Percentiles rank a stretch among this genome's conserved stretches.
Evolutionary conservation across 2,329 filamentous ascomycete species (phyloP).

Genomic region (Teratosphaeria viscida): DNA sequence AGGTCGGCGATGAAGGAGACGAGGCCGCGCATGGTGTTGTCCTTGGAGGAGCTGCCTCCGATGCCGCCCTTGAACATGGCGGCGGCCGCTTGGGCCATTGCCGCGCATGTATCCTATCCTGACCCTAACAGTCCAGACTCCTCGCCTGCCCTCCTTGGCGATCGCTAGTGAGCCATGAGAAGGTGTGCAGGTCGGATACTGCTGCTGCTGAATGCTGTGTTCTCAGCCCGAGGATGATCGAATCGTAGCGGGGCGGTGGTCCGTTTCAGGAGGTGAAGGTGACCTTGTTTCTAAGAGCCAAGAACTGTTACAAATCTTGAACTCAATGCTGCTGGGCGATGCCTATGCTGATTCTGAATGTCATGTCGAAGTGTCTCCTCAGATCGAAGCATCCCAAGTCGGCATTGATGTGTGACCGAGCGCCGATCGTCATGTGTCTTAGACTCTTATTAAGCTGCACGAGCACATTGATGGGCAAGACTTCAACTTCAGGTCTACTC

Average conservation of each 20-base stretch:
- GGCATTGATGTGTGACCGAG: background rate
- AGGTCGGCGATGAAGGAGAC: constrained; percentile 98
- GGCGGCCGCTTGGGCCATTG: constrained; percentile 25
- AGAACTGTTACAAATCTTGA: background rate
- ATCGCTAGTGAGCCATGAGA: background rate
- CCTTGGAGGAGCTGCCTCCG: constrained; percentile 21
- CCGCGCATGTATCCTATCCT: background rate
- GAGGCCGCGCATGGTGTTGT: constrained; percentile 48
- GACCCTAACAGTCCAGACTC: background rate
- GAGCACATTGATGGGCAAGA: background rate
- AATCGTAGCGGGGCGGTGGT: background rate
- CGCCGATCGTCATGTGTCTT: background rate
- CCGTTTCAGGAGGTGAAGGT: background rate
- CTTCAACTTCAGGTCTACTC: background rate
- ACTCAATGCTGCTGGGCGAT: background rate
- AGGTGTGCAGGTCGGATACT: background rate
- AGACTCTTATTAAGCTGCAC: background rate
- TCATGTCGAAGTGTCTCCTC: background rate
- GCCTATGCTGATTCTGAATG: background rate
- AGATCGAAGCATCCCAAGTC: background rate
- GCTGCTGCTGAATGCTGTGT: background rate
- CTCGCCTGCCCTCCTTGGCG: background rate
- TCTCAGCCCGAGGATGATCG: background rate
- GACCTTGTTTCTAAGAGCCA: background rate
- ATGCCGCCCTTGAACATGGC: constrained; percentile 27